Base-by-base conservation (phyloP, 2,329 filamentous ascomycete genomes). In the Beauveria asiatica region DNA sequence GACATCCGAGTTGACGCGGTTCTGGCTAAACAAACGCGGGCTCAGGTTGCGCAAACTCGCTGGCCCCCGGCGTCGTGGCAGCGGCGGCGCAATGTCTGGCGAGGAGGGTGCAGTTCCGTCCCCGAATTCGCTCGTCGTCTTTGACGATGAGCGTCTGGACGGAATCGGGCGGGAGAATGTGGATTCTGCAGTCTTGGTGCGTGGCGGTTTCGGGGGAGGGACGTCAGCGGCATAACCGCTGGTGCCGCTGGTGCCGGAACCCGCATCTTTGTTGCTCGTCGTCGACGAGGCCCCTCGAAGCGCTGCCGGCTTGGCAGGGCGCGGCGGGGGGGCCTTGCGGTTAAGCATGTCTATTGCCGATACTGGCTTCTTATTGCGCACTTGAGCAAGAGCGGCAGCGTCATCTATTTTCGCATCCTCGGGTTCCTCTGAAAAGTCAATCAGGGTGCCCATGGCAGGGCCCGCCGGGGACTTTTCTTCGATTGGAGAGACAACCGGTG, bases 381-480 rank as follows among this genome's bases (percentile, higher is more conserved):
- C 52, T 54, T 73, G 69, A 19, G 68, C 63, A 3, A 73, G 65
- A 37, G 69, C 68, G 10, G 65, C 69, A 5, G 74, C 68, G 23
- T 74, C 67, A 51, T 75, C 72, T 1, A 74, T 59, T 3, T 65
- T 71, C 2, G 67, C 67, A 41, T 75, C 70, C 51, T 75, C 72
- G 0, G 80, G 76, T 57, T 83, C 80, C 16, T 83, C 80, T 0
- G 80, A 80, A 39, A 87, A 74, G 67, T 88, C 83, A 33, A 88
- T 86, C 44, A 87, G 68, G 5, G 79, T 81, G 1, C 82, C 84
- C 75, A 82, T 83, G n/a, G 69, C 67, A 10, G 74, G 77, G 11
- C 73, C 74, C 2, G 69, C 53, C 1, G 67, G 63, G n/a, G 69
- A 67, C 6, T 68, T 70, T 23, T 61, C 62, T 11, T 68, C 65